These are phyloP conservation scores for Cercophora samala DNA, from an alignment of 495 filamentous ascomycete genomes.

Conservation along the genomic window DNA sequence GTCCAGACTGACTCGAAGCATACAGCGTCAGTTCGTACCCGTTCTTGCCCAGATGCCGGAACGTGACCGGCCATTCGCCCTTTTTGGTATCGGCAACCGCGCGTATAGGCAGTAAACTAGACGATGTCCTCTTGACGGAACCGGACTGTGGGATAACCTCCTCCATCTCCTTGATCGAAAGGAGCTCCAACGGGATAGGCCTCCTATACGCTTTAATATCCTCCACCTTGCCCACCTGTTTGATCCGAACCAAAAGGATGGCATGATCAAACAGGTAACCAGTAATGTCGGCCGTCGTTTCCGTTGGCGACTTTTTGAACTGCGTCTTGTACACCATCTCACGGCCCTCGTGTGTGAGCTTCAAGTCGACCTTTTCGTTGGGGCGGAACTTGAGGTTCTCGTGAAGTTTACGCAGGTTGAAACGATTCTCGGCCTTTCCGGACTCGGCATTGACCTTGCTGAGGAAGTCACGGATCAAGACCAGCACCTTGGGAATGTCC, in stretches of 20 bases:
- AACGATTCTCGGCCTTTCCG: slow-evolving; percentile 96
- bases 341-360: slow-evolving; percentile 88
- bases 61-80: slow-evolving; percentile 92
- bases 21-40: slow-evolving; percentile 93
- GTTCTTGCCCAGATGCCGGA: slow-evolving; percentile 93
- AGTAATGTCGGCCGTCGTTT: slow-evolving; percentile 81
- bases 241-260: slow-evolving; percentile 81
- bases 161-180: slow-evolving; percentile 95
- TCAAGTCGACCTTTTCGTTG: slow-evolving; percentile 87
- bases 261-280: slow-evolving; percentile 97
- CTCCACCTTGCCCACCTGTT: slow-evolving; percentile 87
- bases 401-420: slow-evolving; percentile 89
- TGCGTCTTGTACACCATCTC: slow-evolving; percentile 89
- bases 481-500: slow-evolving; percentile 85
- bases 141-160: slow-evolving; percentile 81
- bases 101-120: slow-evolving; percentile 75
- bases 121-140: slow-evolving; percentile 79
- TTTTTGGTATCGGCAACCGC: slow-evolving; percentile 46
- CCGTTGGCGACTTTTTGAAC: slow-evolving; percentile 86
- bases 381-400: slow-evolving; percentile 82
- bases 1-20: slow-evolving; percentile 70
- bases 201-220: slow-evolving; percentile 91
- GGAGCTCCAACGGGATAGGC: slow-evolving; percentile 90
- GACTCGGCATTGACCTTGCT: slow-evolving; percentile 88
- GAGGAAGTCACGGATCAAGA: slow-evolving; percentile 79